Base-by-base conservation (phyloP, 768 basidiomycete species). In the Peribolospora kevripleyi region DNA sequence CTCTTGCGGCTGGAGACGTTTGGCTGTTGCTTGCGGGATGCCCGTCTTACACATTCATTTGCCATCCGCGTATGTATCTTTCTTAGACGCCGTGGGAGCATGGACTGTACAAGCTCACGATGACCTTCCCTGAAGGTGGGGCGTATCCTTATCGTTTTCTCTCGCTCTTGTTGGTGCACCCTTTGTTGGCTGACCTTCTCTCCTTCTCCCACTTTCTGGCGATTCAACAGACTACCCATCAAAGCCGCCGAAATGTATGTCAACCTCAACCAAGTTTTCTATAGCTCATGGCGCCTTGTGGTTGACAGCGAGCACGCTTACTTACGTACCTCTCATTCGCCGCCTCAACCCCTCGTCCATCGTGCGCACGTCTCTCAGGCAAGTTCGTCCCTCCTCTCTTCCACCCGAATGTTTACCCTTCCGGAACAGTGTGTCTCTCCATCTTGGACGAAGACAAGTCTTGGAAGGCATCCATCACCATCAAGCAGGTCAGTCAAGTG, bases 381-480 rank as follows among this genome's bases (percentile, higher is more conserved):
- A 97, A 97, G 80, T 97, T 95, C 70, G 72, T 79, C 1, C 93
- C 91, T 2, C 81, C 91, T 42, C 72, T 97, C 51, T 95, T 95
- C 72, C 91, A 98, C 66, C 90, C 91, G 38, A 97, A 97, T 65
- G 90, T 98, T 54, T 98, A 95, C 65, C 93, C 93, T 0, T 97
- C 91, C 40, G 93, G 93, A 37, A 98, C 93, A 14, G 90, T 97
- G 49, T 97, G 91, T 67, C 73, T 98, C 39, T 95, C 90, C 8
- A 98, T 98, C 64, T 70, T 98, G 54, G 91, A 97, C 64, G 93
- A 98, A 66, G 93, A 98, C 69, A 97, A 98, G 67, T 81, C 81
- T 1, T 98, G 93, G 93, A 95, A 95, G 66, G 88, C 93, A 37
- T 84, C 88, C 6, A 95, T 98, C 62, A 97, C 93, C 2, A 88